Evolutionary conservation across 2,329 filamentous ascomycete species (phyloP).

Genomic region (Neofusicoccum kwambonambiense): DNA sequence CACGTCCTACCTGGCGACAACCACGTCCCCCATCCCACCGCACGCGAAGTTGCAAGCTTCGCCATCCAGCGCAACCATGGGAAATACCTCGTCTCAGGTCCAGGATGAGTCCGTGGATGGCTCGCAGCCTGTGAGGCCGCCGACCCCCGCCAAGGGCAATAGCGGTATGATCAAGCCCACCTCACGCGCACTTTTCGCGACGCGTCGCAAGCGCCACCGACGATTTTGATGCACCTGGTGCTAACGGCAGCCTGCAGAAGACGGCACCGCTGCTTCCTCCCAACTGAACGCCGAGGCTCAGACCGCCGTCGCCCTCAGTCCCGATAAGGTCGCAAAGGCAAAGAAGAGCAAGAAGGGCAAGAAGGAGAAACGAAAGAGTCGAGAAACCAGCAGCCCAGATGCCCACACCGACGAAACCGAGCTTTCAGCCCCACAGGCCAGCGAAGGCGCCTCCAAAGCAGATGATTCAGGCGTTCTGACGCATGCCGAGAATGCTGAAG

Average conservation of each 20-base stretch:
- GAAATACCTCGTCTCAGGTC: slow-evolving; percentile 13
- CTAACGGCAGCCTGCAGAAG: slow-evolving; percentile 12
- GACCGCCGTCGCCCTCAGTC: neutral
- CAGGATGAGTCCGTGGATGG: neutral
- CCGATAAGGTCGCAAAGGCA: neutral
- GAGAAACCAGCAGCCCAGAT: neutral
- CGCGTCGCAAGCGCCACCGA: slow-evolving; percentile 3
- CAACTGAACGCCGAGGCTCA: slow-evolving; percentile 6
- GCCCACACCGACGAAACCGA: neutral
- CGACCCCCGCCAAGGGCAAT: neutral
- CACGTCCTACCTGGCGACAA: slow-evolving; percentile 10
- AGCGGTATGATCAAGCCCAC: neutral
- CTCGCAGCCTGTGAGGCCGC: neutral
- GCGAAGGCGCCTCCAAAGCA: neutral
- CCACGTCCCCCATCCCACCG: neutral
- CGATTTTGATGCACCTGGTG: slow-evolving; percentile 4
- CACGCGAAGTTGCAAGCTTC: slow-evolving; percentile 1
- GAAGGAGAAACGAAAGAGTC: neutral
- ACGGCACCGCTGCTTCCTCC: slow-evolving; percentile 19
- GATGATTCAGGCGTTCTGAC: neutral
- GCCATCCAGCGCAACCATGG: slow-evolving; percentile 8
- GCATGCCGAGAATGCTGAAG: neutral
- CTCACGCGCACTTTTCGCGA: slow-evolving; percentile 8
- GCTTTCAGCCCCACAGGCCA: neutral
- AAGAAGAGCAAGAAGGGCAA: slow-evolving; percentile 15